Evolutionary conservation across 129 eudicot genomes (phyloP), one percentile per base, ranked within the genome.

Genomic region (Saussurea involucrata): DNA sequence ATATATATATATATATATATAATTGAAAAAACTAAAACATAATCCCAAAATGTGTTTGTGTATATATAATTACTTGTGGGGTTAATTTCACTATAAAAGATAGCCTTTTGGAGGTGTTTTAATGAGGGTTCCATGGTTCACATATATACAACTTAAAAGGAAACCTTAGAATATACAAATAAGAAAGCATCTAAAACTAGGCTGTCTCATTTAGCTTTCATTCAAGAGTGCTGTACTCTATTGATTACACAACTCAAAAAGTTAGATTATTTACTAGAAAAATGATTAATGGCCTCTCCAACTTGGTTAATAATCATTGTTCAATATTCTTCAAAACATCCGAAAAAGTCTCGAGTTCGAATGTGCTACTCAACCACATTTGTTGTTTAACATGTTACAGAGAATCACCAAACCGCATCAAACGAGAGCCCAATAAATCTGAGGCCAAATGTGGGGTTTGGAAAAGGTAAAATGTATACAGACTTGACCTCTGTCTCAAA

Each of bases 71-170:
- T 64, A 69, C 42, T 21, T 33, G 25, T 36, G 63, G 63, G 76
- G 76, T 58, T 70, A 22, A 10, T 7, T 53, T 53, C 20, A 53
- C 13, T 72, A 70, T 44, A 12, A 20, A 42, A 24, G 27, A 33
- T 63, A 25, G 24, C 13, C 65, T 74, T 34, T 74, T 66, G 34
- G 29, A 57, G 58, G 74, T 76, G 64, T 79, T 79, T 73, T 71
- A 71, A 71, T 61, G 44, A 42, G 75, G 79, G 70, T 80, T 80
- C 60, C 63, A 66, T 67, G 69, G 53, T 80, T 55, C 69, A 53
- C 17, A 34, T 66, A 73, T 49, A 36, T 67, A 73, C 69, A 80
- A 68, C 79, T 58, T 53, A 80, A 67, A 66, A 74, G 74, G 31
- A 34, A 80, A 66, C 75, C 49, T 75, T 74, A 25, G 69, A 66